A percentile compares a stretch with the other conserved stretches of the same genome.
These are phyloP conservation scores for Aegilops tauschii DNA, from an alignment of 176 grass and related monocot genomes.

Conservation along the genomic window DNA sequence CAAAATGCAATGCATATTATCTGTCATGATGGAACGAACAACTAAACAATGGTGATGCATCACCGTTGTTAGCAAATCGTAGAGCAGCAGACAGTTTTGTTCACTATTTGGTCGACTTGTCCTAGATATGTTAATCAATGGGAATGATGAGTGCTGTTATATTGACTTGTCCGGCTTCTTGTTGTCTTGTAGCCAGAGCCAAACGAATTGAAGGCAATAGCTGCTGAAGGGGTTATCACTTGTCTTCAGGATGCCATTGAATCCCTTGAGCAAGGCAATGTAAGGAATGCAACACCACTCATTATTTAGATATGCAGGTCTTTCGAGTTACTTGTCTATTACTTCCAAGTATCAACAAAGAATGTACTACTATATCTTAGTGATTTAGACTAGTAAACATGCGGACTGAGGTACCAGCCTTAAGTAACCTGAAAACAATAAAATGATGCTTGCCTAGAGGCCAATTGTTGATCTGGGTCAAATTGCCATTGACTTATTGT, in stretches of 20 bases:
- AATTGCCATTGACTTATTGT: no score
- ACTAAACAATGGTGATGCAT: background rate
- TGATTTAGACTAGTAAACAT: no score
- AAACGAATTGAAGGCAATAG: slow-evolving; percentile 69
- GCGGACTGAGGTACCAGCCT: no score
- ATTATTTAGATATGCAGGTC: background rate
- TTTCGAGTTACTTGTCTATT: background rate
- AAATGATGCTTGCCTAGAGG: no score
- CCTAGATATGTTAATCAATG: background rate
- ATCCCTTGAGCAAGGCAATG: slow-evolving; percentile 67
- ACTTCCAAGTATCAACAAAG: background rate
- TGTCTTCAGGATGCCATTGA: slow-evolving; percentile 88
- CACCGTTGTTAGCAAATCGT: no score
- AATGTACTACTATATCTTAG: no score
- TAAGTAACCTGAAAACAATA: no score
- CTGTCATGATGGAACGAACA: background rate
- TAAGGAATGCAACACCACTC: slow-evolving; percentile 30
- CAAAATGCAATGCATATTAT: background rate
- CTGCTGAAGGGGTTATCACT: slow-evolving; percentile 85
- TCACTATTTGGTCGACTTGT: background rate
- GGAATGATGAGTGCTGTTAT: background rate
- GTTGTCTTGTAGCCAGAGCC: slow-evolving; percentile 30
- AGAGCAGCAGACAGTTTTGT: no score
- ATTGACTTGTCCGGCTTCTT: background rate
- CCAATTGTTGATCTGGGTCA: no score